Conservation (phyloP, 106 monocot genomes). For the Chionographis japonica region DNA sequence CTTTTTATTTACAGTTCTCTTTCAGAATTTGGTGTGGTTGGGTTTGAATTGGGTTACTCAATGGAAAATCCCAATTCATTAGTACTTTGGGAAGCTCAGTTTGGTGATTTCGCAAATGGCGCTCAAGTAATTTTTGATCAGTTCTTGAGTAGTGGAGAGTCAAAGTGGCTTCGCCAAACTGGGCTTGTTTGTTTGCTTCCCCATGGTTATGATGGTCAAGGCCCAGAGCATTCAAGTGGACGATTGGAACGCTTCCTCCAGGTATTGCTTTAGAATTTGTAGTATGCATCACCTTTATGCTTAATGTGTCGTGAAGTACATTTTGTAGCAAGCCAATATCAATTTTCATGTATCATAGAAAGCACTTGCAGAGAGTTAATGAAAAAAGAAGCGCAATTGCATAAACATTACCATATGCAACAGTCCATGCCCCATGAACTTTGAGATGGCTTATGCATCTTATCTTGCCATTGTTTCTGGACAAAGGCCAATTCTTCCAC, state of each 20-base stretch:
- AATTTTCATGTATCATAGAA: too few relatives aligned
- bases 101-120: constrained; percentile 98
- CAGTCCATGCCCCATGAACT: too few relatives aligned
- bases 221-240: constrained; percentile 94
- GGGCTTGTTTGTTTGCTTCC: constrained; percentile 89
- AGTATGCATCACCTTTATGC: not conserved
- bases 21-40: constrained; percentile 96
- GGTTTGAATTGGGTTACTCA: constrained; percentile 97
- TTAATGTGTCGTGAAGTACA: not conserved
- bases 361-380: too few relatives aligned
- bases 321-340: not conserved
- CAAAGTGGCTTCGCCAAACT: constrained; percentile 94
- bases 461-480: too few relatives aligned
- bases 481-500: too few relatives aligned
- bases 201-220: constrained; percentile 99
- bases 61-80: constrained; percentile 99
- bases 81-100: constrained; percentile 98
- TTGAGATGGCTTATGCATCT: too few relatives aligned
- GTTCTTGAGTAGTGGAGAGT: constrained; percentile 93
- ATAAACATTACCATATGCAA: too few relatives aligned
- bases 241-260: constrained; percentile 91
- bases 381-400: too few relatives aligned
- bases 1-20: constrained; percentile 60
- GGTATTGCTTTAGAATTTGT: constrained; percentile 24
- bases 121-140: constrained; percentile 98